Evolutionary conservation across 768 basidiomycete genomes (phyloP).

Genomic region (Sutorius australiensis): DNA sequence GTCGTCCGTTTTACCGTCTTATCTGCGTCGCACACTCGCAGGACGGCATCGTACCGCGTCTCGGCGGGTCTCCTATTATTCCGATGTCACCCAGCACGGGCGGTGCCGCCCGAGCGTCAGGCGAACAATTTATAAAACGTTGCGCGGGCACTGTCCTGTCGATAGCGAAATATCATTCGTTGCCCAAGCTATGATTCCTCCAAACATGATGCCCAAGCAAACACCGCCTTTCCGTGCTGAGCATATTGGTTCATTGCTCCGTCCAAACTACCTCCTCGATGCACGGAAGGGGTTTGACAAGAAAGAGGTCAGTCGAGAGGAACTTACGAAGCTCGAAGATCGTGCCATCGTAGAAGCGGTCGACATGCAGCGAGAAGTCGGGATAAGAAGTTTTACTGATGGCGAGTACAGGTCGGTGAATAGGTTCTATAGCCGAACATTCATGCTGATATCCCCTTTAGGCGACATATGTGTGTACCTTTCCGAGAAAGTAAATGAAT

Average conservation of each 20-base stretch:
- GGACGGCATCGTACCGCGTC: not conserved
- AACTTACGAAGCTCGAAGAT: slow-evolving; percentile 39
- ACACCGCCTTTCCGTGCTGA: slow-evolving; percentile 45
- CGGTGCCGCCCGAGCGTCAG: too few relatives aligned
- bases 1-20: not conserved
- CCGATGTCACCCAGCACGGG: not conserved
- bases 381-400: slow-evolving; percentile 41
- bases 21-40: not conserved
- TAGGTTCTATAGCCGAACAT: not conserved
- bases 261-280: slow-evolving; percentile 38
- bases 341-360: slow-evolving; percentile 36
- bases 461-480: slow-evolving; percentile 24
- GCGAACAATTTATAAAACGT: slow-evolving; percentile 1
- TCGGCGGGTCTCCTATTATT: not conserved
- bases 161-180: not conserved
- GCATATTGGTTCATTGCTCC: slow-evolving; percentile 43
- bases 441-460: slow-evolving; percentile 6
- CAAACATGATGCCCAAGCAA: slow-evolving; percentile 20
- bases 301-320: slow-evolving; percentile 31
- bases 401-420: slow-evolving; percentile 37
- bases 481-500: not conserved
- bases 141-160: not conserved
- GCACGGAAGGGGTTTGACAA: slow-evolving; percentile 35
- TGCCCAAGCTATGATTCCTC: not conserved
- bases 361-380: slow-evolving; percentile 36